Conservation (phyloP, 2,329 filamentous ascomycete genomes). For the Monosporascus ibericus region DNA sequence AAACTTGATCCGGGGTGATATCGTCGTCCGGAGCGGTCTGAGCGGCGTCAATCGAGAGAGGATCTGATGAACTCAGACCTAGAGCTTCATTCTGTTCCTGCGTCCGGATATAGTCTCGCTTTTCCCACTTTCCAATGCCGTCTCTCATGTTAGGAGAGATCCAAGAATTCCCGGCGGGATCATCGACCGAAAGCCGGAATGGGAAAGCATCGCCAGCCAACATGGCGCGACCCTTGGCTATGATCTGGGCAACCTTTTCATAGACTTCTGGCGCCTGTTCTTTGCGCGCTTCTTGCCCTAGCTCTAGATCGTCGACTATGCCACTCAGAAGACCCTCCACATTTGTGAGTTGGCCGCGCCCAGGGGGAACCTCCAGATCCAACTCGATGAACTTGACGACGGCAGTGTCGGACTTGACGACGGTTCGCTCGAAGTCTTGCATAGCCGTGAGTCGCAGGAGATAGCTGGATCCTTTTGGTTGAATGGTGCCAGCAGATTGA, state of each 20-base stretch:
- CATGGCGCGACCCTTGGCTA: conserved; percentile 70
- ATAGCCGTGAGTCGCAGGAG: conserved; percentile 69
- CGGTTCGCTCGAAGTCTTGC: conserved; percentile 74
- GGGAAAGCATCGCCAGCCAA: conserved; percentile 72
- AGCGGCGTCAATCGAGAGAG: conserved; percentile 42
- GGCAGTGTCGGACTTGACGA: conserved; percentile 88
- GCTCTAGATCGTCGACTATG: conserved; percentile 73
- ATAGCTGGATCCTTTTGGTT: conserved; percentile 81
- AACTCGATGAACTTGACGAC: conserved; percentile 83
- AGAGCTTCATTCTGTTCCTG: conserved; percentile 81
- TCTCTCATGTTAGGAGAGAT: conserved; percentile 82
- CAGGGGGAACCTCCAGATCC: conserved; percentile 87
- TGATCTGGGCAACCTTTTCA: conserved; percentile 70
- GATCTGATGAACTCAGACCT: conserved; percentile 59
- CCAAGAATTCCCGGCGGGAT: conserved; percentile 93
- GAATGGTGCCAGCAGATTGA: conserved; percentile 85
- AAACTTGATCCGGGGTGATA: conserved; percentile 89
- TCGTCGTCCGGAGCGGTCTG: conserved; percentile 52
- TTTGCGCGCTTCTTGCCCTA: conserved; percentile 78
- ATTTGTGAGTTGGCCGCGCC: conserved; percentile 87
- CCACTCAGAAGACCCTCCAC: conserved; percentile 79
- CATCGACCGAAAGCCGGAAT: conserved; percentile 83
- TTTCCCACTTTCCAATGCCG: conserved; percentile 79
- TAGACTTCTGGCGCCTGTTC: conserved; percentile 71
- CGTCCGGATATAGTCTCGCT: conserved; percentile 76